Percentiles rank a stretch among this genome's conserved stretches.
Conservation (phyloP, 352 stramenopile genomes). For the Phytophthora kernoviae region DNA sequence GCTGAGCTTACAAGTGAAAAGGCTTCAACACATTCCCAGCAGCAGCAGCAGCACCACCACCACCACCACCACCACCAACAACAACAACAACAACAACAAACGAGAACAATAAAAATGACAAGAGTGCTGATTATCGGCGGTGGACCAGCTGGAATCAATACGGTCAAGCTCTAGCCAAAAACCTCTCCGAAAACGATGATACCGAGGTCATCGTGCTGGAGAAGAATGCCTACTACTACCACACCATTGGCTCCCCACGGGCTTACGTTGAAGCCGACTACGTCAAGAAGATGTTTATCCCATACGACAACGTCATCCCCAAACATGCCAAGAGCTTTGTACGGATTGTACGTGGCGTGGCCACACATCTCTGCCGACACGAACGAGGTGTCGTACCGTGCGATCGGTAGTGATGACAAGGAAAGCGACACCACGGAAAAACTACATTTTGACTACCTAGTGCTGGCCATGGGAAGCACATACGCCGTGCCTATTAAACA, state of each 20-base stretch:
- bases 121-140: conserved; percentile 33
- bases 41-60: no score
- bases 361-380: conserved; percentile 32
- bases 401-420: conserved; percentile 35
- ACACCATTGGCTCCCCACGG: conserved; percentile 38
- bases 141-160: conserved; percentile 23
- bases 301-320: conserved; percentile 64
- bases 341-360: conserved; percentile 45
- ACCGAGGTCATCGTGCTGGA: conserved; percentile 43
- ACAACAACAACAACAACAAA: neutral
- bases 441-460: conserved; percentile 65
- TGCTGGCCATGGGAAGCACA: conserved; percentile 62
- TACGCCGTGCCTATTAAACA: conserved; percentile 67
- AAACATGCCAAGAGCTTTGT: conserved; percentile 34
- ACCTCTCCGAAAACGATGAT: conserved; percentile 29
- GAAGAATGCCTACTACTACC: conserved; percentile 47
- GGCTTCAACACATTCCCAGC: no score
- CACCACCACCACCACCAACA: neutral
- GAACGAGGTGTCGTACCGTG: conserved; percentile 47
- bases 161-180: conserved; percentile 21
- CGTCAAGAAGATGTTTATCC: conserved; percentile 66
- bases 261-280: conserved; percentile 57
- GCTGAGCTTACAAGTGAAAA: no score
- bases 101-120: conserved; percentile 3
- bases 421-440: conserved; percentile 28